Conservation (phyloP, 2,329 filamentous ascomycete species). For the Hypoxylon sp. region DNA sequence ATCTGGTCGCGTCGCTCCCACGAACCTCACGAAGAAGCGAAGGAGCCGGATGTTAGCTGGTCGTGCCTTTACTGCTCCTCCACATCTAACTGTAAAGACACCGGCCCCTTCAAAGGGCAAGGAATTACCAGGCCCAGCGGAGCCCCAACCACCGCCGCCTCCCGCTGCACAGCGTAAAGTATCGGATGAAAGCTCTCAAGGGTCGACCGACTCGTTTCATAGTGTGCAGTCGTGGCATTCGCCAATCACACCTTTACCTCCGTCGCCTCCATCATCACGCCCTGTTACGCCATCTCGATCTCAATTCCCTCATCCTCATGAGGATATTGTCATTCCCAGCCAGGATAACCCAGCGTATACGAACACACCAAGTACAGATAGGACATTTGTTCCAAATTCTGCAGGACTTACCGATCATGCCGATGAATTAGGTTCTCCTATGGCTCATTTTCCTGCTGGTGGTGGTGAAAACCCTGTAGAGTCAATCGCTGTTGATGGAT, state of each 20-base stretch:
- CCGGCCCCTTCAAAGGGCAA: slow-evolving; percentile 58
- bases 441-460: slow-evolving; percentile 25
- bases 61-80: slow-evolving; percentile 58
- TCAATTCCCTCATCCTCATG: slow-evolving; percentile 59
- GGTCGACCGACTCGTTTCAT: slow-evolving; percentile 68
- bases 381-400: slow-evolving; percentile 53
- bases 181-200: slow-evolving; percentile 60
- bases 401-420: slow-evolving; percentile 50
- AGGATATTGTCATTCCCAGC: slow-evolving; percentile 58
- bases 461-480: slow-evolving; percentile 20
- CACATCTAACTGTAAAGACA: slow-evolving; percentile 60
- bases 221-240: slow-evolving; percentile 68
- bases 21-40: slow-evolving; percentile 51
- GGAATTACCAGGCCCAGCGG: slow-evolving; percentile 32
- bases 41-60: slow-evolving; percentile 53
- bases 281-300: slow-evolving; percentile 55
- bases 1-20: slow-evolving; percentile 49
- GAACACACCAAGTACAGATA: slow-evolving; percentile 54
- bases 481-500: slow-evolving; percentile 17
- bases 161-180: slow-evolving; percentile 45
- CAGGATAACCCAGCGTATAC: slow-evolving; percentile 56
- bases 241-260: slow-evolving; percentile 60
- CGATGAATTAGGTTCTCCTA: slow-evolving; percentile 49
- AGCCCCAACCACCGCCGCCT: slow-evolving; percentile 33
- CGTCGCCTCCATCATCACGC: slow-evolving; percentile 62